Evolutionary conservation across 2,329 filamentous ascomycete species (phyloP).

Genomic region (Furcasterigmium furcatum): DNA sequence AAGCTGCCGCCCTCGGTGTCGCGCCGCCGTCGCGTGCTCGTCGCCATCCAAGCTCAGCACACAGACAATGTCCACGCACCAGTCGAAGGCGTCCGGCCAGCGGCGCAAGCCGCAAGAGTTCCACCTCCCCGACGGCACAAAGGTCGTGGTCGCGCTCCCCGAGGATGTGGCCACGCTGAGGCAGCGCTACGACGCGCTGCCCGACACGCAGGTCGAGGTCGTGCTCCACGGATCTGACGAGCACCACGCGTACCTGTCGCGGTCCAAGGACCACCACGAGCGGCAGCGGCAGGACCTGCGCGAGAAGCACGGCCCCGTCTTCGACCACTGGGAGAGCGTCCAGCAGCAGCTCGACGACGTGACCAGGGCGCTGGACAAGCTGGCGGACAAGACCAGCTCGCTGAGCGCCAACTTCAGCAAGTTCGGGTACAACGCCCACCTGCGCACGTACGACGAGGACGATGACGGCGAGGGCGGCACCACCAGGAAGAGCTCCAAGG

Average conservation of each 20-base stretch:
- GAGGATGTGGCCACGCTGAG: slow-evolving; percentile 49
- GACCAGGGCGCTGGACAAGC: slow-evolving; percentile 47
- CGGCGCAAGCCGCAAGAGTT: slow-evolving; percentile 47
- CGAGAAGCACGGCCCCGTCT: slow-evolving; percentile 44
- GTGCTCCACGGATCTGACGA: slow-evolving; percentile 54
- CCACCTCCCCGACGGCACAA: slow-evolving; percentile 50
- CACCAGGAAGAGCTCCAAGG: slow-evolving; percentile 4
- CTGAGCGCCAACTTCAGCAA: slow-evolving; percentile 60
- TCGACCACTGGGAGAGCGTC: slow-evolving; percentile 54
- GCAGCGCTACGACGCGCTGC: slow-evolving; percentile 32
- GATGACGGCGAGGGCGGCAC: slow-evolving; percentile 23
- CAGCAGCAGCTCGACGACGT: slow-evolving; percentile 49
- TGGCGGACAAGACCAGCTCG: slow-evolving; percentile 50
- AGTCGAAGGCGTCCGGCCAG: too few species aligned
- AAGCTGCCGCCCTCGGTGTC: too few species aligned
- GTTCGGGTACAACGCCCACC: slow-evolving; percentile 58
- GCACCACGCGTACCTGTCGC: slow-evolving; percentile 41
- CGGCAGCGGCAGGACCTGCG: slow-evolving; percentile 40
- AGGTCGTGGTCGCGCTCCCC: slow-evolving; percentile 54
- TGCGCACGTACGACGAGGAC: slow-evolving; percentile 42
- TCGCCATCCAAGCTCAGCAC: too few species aligned
- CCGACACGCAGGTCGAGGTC: slow-evolving; percentile 44
- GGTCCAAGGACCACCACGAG: slow-evolving; percentile 52
- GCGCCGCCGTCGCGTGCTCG: too few species aligned
- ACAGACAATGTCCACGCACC: too few species aligned